phyloP scores from a whole-genome alignment of 2,329 filamentous ascomycete genomes.

The Fusarium praegraminearum region DNA sequence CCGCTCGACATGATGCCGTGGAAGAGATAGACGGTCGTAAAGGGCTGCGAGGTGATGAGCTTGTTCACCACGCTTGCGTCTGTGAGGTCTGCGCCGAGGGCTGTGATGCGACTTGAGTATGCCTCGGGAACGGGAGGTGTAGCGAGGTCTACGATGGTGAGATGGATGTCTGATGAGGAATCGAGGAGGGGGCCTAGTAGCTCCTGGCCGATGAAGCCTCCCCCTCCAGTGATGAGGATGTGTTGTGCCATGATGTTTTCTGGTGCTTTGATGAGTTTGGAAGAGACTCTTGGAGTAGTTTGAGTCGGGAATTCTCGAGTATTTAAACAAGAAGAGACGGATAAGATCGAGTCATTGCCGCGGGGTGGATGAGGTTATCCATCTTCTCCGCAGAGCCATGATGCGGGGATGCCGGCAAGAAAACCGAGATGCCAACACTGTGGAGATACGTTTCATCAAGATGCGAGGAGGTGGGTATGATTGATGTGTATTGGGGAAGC shows the following conservation, averaged over 20 bases:
- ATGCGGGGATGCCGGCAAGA: constrained; percentile 40
- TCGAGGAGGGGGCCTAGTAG: constrained; percentile 67
- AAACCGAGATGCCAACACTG: constrained; percentile 24
- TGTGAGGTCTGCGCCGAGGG: constrained; percentile 46
- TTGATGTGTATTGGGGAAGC: background rate
- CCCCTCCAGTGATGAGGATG: constrained; percentile 73
- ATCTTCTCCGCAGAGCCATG: constrained; percentile 32
- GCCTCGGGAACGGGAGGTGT: constrained; percentile 62
- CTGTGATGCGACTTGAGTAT: constrained; percentile 46
- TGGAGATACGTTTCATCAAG: background rate
- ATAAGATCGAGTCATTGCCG: constrained; percentile 33
- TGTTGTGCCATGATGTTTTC: constrained; percentile 36
- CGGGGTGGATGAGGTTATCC: constrained; percentile 30
- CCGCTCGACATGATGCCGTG: constrained; percentile 74
- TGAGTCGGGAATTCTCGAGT: background rate
- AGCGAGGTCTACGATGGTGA: constrained; percentile 69
- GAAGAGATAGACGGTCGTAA: constrained; percentile 67
- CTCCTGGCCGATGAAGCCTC: constrained; percentile 73
- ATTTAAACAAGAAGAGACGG: constrained; percentile 3
- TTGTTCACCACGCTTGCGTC: constrained; percentile 34
- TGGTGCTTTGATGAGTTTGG: constrained; percentile 1
- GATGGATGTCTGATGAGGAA: constrained; percentile 50
- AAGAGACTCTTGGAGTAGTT: background rate
- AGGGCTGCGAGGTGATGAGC: constrained; percentile 49
- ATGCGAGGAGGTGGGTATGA: background rate